Base-by-base conservation (phyloP, 1,139 yeast species). In the Candida gigantensis region DNA sequence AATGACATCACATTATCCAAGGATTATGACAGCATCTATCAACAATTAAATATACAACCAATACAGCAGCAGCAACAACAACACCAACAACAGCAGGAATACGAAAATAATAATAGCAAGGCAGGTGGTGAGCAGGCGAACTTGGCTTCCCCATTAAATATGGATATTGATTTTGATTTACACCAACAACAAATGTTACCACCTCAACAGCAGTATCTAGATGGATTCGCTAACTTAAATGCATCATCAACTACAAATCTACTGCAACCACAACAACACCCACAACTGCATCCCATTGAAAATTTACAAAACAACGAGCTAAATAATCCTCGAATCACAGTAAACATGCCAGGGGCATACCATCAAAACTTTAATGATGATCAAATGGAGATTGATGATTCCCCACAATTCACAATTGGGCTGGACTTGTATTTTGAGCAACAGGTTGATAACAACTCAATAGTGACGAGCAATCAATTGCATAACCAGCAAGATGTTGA, bases 401-500 rank as follows among this genome's bases (percentile, higher is more conserved):
- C 65, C 12, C 72, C 72, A 3, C 71, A 68, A 7, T 66, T 67
- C 38, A 58, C 72, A 3, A 55, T 67, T 13, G 72, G 62, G 24
- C 65, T 59, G 60, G 68, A 63, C 37, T 33, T 53, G 31, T 45
- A 39, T 32, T 46, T 43, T 35, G 50, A 46, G n/a, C 47, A 43
- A 21, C 42, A 38, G 7, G 24, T 38, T n/a, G 49, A 45, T 20
- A 43, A 36, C 33, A 46, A 46, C 29, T 43, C 48, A 15, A 38
- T 45, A 8, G 33, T 44, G 4, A 43, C 50, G 2, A 34, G 40
- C 18, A 32, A 31, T 16, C 40, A 36, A 11, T 19, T 39, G n/a
- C 41, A 36, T 14, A 37, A 34, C 13, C 42, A 41, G 21, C 24
- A 17, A 3, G 47, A 45, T 10, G 17, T 34, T 2, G 47, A 40